Percentiles rank a stretch among this genome's conserved stretches.
phyloP scores from a whole-genome alignment of 1,139 yeast species.

The Candida freyschussii region DNA sequence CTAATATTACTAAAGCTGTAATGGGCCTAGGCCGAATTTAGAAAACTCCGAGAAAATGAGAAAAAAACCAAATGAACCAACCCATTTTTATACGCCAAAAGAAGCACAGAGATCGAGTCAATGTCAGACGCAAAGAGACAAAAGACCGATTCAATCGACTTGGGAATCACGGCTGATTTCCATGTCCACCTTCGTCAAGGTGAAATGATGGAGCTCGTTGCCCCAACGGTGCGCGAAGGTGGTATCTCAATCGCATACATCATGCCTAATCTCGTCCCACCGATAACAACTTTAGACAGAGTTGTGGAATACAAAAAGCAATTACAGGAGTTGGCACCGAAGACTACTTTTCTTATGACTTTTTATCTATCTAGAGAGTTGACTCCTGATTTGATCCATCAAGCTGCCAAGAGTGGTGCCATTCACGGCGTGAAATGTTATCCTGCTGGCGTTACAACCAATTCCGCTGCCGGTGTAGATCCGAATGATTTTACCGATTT shows the following conservation, averaged over 20 bases:
- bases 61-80: too few relatives aligned
- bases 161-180: slow-evolving; percentile 90
- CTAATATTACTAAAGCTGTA: slow-evolving; percentile 8
- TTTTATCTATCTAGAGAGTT: slow-evolving; percentile 73
- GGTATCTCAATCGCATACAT: slow-evolving; percentile 88
- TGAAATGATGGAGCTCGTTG: slow-evolving; percentile 80
- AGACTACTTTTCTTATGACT: slow-evolving; percentile 87
- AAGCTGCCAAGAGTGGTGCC: slow-evolving; percentile 69
- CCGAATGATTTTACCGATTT: slow-evolving; percentile 85
- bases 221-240: slow-evolving; percentile 87
- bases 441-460: slow-evolving; percentile 98
- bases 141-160: slow-evolving; percentile 26
- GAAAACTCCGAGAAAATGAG: slow-evolving; percentile 4
- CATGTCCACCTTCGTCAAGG: slow-evolving; percentile 97
- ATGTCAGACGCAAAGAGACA: too few relatives aligned
- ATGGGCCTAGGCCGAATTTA: slow-evolving; percentile 4
- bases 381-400: slow-evolving; percentile 77
- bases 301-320: slow-evolving; percentile 66
- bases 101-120: too few relatives aligned
- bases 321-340: slow-evolving; percentile 66
- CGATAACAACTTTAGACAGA: slow-evolving; percentile 73
- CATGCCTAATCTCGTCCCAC: slow-evolving; percentile 96
- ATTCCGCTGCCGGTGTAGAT: slow-evolving; percentile 88
- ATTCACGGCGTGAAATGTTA: slow-evolving; percentile 89
- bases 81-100: too few relatives aligned